Conservation (phyloP, 2,329 filamentous ascomycete genomes). For the Scedosporium minutisporum region DNA sequence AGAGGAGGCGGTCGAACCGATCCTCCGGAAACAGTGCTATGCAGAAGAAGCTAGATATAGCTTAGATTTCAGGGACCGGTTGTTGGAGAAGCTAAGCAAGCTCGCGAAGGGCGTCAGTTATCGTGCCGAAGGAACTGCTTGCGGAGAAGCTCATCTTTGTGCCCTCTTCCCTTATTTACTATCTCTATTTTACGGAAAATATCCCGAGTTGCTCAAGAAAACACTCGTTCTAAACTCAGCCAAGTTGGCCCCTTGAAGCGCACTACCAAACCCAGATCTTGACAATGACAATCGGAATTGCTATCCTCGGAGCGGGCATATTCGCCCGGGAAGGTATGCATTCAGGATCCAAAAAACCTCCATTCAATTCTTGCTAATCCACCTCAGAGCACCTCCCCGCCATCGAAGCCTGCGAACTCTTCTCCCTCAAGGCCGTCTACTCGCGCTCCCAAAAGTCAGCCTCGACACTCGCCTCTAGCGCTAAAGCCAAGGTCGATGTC, state of each 20-base stretch:
- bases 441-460: conserved; percentile 52
- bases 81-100: too few relatives aligned
- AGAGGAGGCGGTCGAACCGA: too few relatives aligned
- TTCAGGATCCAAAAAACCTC: not conserved
- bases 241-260: not conserved
- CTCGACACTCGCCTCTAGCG: conserved; percentile 14
- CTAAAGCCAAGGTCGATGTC: not conserved
- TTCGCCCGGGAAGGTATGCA: conserved; percentile 47
- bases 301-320: conserved; percentile 54
- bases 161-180: too few relatives aligned
- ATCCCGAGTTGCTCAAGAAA: not conserved
- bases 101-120: too few relatives aligned
- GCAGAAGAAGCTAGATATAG: too few relatives aligned
- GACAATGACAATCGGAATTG: conserved; percentile 32
- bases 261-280: not conserved
- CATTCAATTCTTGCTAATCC: conserved; percentile 5
- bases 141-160: too few relatives aligned
- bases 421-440: conserved; percentile 56
- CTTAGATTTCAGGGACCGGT: too few relatives aligned
- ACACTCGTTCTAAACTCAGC: too few relatives aligned
- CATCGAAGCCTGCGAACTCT: conserved; percentile 37
- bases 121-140: too few relatives aligned
- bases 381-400: conserved; percentile 35
- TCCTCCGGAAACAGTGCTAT: too few relatives aligned
- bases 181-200: not conserved